A percentile compares a stretch with the other conserved stretches of the same genome.
These are phyloP conservation scores for Cucurbita ficifolia DNA, from an alignment of 306 rosid species.

Conservation along the genomic window DNA sequence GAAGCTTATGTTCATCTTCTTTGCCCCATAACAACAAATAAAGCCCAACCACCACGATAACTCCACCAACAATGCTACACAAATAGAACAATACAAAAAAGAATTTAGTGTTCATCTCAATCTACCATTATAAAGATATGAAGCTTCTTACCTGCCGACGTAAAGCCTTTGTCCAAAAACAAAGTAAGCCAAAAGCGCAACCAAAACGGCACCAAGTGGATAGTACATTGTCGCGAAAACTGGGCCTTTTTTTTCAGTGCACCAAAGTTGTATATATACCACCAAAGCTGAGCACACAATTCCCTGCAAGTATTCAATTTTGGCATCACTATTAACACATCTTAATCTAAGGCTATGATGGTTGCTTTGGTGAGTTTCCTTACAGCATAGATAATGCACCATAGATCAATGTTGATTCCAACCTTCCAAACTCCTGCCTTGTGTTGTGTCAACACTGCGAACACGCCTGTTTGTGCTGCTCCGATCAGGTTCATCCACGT, in stretches of 20 bases:
- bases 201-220: slow-evolving; percentile 51
- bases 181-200: slow-evolving; percentile 56
- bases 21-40: slow-evolving; percentile 76
- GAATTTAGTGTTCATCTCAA: too few species aligned
- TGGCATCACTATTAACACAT: too few species aligned
- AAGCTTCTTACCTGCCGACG: slow-evolving; percentile 42
- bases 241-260: slow-evolving; percentile 63
- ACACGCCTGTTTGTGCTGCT: slow-evolving; percentile 65
- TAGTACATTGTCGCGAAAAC: slow-evolving; percentile 72
- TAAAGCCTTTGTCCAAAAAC: slow-evolving; percentile 68
- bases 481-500: slow-evolving; percentile 69
- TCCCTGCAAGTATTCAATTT: slow-evolving; percentile 29
- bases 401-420: slow-evolving; percentile 53
- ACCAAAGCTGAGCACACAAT: slow-evolving; percentile 36
- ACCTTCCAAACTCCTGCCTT: slow-evolving; percentile 50
- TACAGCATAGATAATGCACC: slow-evolving; percentile 59
- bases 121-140: too few species aligned
- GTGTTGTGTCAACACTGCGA: slow-evolving; percentile 28
- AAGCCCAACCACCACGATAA: slow-evolving; percentile 45
- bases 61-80: slow-evolving; percentile 55
- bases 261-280: slow-evolving; percentile 54
- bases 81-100: background rate
- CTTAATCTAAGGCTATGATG: too few species aligned
- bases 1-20: slow-evolving; percentile 37
- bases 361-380: slow-evolving; percentile 13